Conservation (phyloP, 1,139 yeast genomes). For the Kodamaea plutei region DNA sequence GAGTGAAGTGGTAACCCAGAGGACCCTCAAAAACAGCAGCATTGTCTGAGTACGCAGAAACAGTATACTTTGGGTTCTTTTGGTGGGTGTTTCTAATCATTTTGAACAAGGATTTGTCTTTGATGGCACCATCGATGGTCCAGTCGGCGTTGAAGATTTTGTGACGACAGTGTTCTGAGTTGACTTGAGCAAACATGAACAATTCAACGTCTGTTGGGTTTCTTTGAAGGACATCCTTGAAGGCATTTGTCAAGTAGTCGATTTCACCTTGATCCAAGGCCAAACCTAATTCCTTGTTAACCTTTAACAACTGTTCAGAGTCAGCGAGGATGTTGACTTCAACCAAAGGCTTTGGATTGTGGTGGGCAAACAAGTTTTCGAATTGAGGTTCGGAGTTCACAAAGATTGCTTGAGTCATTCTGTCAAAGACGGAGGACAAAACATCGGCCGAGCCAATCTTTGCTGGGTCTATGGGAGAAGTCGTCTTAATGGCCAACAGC, state of each 20-base stretch:
- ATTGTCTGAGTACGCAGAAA: constrained; percentile 94
- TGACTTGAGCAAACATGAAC: constrained; percentile 99
- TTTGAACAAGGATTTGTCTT: constrained; percentile 75
- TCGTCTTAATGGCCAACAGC: constrained; percentile 65
- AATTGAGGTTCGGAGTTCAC: constrained; percentile 53
- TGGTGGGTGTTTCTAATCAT: constrained; percentile 95
- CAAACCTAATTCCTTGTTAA: constrained; percentile 81
- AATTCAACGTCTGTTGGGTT: constrained; percentile 97
- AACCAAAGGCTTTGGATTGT: constrained; percentile 81
- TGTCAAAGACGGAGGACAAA: constrained; percentile 75
- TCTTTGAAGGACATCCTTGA: constrained; percentile 68
- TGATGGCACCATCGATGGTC: constrained; percentile 83
- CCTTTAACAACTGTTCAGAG: constrained; percentile 60
- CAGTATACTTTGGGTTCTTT: constrained; percentile 74
- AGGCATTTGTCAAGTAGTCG: constrained; percentile 78
- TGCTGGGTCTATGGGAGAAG: constrained; percentile 59
- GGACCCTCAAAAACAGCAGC: constrained; percentile 96
- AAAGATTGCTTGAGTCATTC: constrained; percentile 86
- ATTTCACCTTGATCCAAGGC: constrained; percentile 94
- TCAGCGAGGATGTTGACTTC: constrained; percentile 62
- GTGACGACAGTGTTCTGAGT: constrained; percentile 99
- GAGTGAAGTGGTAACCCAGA: constrained; percentile 71
- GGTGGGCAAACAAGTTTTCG: constrained; percentile 72
- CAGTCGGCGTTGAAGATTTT: constrained; percentile 98
- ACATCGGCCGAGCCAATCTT: constrained; percentile 44